Conservation (phyloP, 768 basidiomycete species). For the Boletus fagicola region DNA sequence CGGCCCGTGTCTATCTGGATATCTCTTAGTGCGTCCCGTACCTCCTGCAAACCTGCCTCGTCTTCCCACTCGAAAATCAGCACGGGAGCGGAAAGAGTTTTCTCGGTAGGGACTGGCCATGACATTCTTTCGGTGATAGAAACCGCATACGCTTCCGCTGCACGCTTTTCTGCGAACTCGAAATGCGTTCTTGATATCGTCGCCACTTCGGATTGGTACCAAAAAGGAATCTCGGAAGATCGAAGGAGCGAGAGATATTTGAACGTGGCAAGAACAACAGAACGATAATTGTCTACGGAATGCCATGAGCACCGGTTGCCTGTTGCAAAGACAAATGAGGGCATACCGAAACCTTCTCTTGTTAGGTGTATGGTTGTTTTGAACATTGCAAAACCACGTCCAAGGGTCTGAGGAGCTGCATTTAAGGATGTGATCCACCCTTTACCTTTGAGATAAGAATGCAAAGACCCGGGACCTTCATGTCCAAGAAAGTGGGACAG, state of each 20-base stretch:
- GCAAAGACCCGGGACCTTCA: constrained; percentile 88
- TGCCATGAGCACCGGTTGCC: constrained; percentile 1
- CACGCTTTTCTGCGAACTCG: constrained; percentile 81
- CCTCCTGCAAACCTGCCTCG: constrained; percentile 46
- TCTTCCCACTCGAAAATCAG: constrained; percentile 74
- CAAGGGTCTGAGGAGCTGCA: constrained; percentile 67
- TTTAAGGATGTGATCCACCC: constrained; percentile 82
- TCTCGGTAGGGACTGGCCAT: constrained; percentile 79
- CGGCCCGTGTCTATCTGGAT: constrained; percentile 61
- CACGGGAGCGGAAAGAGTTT: constrained; percentile 67
- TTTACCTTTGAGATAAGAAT: constrained; percentile 85
- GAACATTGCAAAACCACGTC: constrained; percentile 86
- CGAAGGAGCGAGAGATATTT: constrained; percentile 77
- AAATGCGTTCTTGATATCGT: constrained; percentile 73
- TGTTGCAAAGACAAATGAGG: not conserved
- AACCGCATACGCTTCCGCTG: constrained; percentile 77
- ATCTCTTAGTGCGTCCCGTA: constrained; percentile 58
- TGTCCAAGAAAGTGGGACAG: constrained; percentile 85
- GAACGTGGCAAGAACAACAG: constrained; percentile 66
- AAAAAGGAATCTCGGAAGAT: constrained; percentile 55
- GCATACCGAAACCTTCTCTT: constrained; percentile 78
- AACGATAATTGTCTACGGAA: constrained; percentile 60
- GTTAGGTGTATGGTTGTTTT: constrained; percentile 82
- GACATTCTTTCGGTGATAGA: constrained; percentile 72
- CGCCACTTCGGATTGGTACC: constrained; percentile 74